Evolutionary conservation across 352 stramenopile species (phyloP).

Genomic region (Phytophthora agathidicida): DNA sequence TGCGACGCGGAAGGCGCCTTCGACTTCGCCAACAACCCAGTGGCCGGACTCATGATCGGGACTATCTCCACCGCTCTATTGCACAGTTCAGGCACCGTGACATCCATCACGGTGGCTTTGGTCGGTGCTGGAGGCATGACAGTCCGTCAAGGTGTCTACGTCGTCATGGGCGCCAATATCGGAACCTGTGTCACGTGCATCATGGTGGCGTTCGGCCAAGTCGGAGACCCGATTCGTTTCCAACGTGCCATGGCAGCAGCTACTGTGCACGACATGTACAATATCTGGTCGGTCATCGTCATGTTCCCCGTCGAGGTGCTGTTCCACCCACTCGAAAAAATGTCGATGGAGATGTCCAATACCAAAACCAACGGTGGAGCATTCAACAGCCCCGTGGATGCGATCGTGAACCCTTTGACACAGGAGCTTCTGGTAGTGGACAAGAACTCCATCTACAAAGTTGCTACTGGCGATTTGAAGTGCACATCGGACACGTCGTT

Average conservation of each 20-base stretch:
- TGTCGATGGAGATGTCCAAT: conserved; percentile 46
- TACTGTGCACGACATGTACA: conserved; percentile 81
- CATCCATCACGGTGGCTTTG: conserved; percentile 69
- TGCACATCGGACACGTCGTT: conserved; percentile 36
- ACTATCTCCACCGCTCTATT: conserved; percentile 69
- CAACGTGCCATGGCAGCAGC: conserved; percentile 58
- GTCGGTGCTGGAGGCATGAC: conserved; percentile 64
- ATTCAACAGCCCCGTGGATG: conserved; percentile 48
- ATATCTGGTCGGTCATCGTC: conserved; percentile 80
- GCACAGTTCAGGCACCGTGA: conserved; percentile 73
- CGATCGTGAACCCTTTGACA: conserved; percentile 42
- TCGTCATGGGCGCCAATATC: conserved; percentile 92
- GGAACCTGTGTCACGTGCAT: conserved; percentile 89
- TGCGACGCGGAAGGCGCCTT: conserved; percentile 65
- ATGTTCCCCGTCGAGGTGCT: conserved; percentile 74
- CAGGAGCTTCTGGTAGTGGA: conserved; percentile 33
- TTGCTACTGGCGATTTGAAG: conserved; percentile 25
- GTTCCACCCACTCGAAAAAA: conserved; percentile 54
- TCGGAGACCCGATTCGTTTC: conserved; percentile 66
- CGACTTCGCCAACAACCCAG: conserved; percentile 62
- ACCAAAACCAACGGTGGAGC: conserved; percentile 28
- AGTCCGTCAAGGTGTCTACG: conserved; percentile 81
- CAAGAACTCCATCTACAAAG: conserved; percentile 38
- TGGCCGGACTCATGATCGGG: conserved; percentile 75
- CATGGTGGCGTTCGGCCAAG: conserved; percentile 89